These are phyloP conservation scores for Eimeria mitis DNA, from an alignment of 169 alveolate genomes.

Conservation along the genomic window DNA sequence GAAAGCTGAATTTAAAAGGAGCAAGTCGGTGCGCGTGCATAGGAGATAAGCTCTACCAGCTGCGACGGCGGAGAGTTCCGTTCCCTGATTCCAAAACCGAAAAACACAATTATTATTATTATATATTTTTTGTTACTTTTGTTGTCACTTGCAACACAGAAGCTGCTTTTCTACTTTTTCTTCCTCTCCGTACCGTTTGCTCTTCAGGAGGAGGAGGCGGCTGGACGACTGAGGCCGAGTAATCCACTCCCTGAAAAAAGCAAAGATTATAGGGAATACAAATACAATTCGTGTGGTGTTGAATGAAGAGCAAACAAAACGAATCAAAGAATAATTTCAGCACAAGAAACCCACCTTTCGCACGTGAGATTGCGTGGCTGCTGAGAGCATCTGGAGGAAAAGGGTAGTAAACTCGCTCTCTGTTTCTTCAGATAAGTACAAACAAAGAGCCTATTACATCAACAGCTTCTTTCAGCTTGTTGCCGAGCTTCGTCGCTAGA, in stretches of 20 bases:
- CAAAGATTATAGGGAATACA: no score
- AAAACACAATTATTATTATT: neutral
- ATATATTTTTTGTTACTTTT: neutral
- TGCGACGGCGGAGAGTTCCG: neutral
- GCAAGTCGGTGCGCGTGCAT: neutral
- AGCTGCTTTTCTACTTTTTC: no score
- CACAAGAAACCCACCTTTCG: neutral
- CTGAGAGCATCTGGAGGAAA: constrained; percentile 20
- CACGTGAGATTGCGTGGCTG: constrained; percentile 11
- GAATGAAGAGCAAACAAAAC: neutral
- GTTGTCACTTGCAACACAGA: no score
- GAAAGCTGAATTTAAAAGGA: no score
- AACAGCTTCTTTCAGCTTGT: constrained; percentile 67
- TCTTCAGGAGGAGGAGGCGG: constrained; percentile 69
- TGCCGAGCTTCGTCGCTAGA: constrained; percentile 58
- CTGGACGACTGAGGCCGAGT: constrained; percentile 35
- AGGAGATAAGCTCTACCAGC: neutral
- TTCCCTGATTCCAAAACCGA: neutral
- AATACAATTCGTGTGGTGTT: neutral
- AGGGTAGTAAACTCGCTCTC: no score
- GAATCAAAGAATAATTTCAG: no score
- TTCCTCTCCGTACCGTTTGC: neutral
- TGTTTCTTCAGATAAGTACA: neutral
- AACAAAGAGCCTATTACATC: neutral
- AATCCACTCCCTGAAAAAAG: constrained; percentile 36